These are phyloP conservation scores for Xylaria flabelliformis DNA, from an alignment of 495 filamentous ascomycete genomes.

Conservation along the genomic window DNA sequence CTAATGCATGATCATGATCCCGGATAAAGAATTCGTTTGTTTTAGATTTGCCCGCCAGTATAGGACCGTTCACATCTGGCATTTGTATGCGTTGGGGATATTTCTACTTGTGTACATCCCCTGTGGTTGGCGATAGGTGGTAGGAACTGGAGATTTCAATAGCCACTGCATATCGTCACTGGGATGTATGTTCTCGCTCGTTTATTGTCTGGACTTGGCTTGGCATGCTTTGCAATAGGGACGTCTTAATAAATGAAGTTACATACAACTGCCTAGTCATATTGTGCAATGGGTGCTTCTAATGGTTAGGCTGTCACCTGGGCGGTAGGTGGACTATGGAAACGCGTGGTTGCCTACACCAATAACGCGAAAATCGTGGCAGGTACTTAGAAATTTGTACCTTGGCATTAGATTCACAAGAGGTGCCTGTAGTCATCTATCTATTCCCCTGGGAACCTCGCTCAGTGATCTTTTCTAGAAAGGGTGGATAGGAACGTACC, in stretches of 20 bases:
- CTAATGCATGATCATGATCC: constrained; percentile 23
- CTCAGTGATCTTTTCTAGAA: no score
- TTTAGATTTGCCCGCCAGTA: constrained; percentile 27
- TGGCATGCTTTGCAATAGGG: constrained; percentile 26
- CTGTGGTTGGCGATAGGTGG: constrained; percentile 23
- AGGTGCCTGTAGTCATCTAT: no score
- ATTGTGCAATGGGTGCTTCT: background rate
- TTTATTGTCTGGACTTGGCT: constrained; percentile 29
- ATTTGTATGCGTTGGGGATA: constrained; percentile 26
- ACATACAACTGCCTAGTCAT: background rate
- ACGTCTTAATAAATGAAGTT: constrained; percentile 31
- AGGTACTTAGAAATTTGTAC: background rate
- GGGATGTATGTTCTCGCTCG: constrained; percentile 29
- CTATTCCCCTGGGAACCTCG: no score
- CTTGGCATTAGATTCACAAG: no score
- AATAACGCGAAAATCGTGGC: no score
- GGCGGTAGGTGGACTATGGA: no score
- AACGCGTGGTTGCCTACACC: no score
- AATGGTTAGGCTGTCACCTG: background rate
- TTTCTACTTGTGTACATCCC: constrained; percentile 18
- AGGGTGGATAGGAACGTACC: no score
- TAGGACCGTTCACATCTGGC: constrained; percentile 20
- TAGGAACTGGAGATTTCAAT: constrained; percentile 16
- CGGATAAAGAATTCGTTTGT: constrained; percentile 30
- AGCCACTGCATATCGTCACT: constrained; percentile 23